phyloP scores from a whole-genome alignment of 768 basidiomycete species.

The Mycena polygramma region DNA sequence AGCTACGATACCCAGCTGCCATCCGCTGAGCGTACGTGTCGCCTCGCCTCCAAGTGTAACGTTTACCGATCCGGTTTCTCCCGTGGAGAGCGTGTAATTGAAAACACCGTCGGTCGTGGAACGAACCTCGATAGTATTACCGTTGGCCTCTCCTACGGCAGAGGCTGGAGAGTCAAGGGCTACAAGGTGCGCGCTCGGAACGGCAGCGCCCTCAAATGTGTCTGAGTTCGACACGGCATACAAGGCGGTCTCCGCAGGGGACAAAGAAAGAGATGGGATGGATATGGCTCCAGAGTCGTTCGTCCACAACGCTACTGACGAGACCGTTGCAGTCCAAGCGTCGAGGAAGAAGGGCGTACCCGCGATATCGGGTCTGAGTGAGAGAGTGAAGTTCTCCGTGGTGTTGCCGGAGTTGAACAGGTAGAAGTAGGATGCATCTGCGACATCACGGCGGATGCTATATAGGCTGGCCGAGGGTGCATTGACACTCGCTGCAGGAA shows the following conservation, averaged over 20 bases:
- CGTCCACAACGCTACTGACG: slow-evolving; percentile 30
- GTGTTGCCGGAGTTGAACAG: slow-evolving; percentile 30
- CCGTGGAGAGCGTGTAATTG: slow-evolving; percentile 20
- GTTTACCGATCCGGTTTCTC: slow-evolving; percentile 14
- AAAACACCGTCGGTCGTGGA: slow-evolving; percentile 22
- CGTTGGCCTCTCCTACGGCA: slow-evolving; percentile 19
- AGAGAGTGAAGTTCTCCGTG: slow-evolving; percentile 31
- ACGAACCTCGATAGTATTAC: slow-evolving; percentile 25
- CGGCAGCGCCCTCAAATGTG: slow-evolving; percentile 26
- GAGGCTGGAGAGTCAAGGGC: slow-evolving; percentile 25
- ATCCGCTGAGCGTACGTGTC: slow-evolving; percentile 22
- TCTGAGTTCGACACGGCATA: slow-evolving; percentile 27
- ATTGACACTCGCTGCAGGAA: slow-evolving; percentile 29
- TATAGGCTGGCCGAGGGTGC: slow-evolving; percentile 18
- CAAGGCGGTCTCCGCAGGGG: slow-evolving; percentile 27
- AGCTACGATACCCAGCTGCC: slow-evolving; percentile 33
- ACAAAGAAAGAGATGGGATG: slow-evolving; percentile 31
- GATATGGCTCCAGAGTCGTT: slow-evolving; percentile 30
- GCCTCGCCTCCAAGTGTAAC: slow-evolving; percentile 30
- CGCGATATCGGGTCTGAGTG: slow-evolving; percentile 25
- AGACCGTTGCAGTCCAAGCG: slow-evolving; percentile 31
- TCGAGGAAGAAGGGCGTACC: slow-evolving; percentile 37
- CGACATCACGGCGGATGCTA: slow-evolving; percentile 23
- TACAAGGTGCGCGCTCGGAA: slow-evolving; percentile 15
- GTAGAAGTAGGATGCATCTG: slow-evolving; percentile 28